phyloP scores from a whole-genome alignment of 2,329 filamentous ascomycete species.

The Alternaria conjuncta region DNA sequence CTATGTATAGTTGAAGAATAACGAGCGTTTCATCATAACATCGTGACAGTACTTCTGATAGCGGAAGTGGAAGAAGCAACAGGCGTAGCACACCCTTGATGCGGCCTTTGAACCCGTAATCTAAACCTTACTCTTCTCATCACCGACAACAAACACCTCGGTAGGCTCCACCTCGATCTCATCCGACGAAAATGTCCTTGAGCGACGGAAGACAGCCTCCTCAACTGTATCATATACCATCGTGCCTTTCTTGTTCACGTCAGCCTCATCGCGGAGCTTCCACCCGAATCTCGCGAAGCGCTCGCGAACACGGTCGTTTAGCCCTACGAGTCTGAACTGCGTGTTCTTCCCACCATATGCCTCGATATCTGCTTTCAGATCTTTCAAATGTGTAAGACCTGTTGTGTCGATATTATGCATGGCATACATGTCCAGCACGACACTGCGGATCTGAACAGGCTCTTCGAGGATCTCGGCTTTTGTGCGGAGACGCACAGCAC shows the following conservation, averaged over 20 bases:
- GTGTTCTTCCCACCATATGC: constrained; percentile 57
- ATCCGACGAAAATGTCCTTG: constrained; percentile 8
- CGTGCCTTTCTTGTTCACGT: constrained; percentile 11
- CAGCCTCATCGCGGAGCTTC: constrained; percentile 22
- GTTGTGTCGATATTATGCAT: constrained; percentile 63
- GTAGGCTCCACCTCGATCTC: constrained; percentile 19
- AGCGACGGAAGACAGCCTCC: constrained; percentile 20
- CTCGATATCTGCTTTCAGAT: constrained; percentile 57
- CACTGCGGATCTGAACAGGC: constrained; percentile 52
- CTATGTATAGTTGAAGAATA: neutral
- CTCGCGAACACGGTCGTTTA: constrained; percentile 51
- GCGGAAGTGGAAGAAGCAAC: neutral
- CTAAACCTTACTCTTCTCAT: constrained; percentile 26
- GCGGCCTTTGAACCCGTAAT: neutral
- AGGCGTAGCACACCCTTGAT: neutral
- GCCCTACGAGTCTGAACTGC: constrained; percentile 58
- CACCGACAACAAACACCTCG: constrained; percentile 21
- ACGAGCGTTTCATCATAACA: neutral
- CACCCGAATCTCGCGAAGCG: constrained; percentile 47
- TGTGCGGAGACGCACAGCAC: constrained; percentile 55
- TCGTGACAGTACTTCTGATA: neutral
- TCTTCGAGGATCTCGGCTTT: constrained; percentile 44
- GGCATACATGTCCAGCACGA: constrained; percentile 61
- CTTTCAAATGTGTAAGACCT: constrained; percentile 57
- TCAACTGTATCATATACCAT: constrained; percentile 23